Base-by-base conservation (phyloP, 2,329 filamentous ascomycete species). In the Pyrenophora seminiperda region DNA sequence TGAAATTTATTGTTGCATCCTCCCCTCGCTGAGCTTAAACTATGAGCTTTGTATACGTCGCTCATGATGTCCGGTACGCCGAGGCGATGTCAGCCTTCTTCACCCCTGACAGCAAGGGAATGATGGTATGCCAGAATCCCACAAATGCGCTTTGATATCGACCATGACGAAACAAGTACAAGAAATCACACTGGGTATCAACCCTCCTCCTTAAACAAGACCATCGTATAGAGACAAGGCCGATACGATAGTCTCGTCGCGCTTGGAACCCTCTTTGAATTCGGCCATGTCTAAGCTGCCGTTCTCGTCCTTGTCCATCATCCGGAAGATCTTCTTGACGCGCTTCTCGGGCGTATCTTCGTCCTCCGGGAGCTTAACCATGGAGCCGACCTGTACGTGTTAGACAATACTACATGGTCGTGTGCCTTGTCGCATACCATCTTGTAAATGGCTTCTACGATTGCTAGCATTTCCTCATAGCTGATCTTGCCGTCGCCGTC, bases 241-340 rank as follows among this genome's bases (percentile, higher is more conserved):
- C 46, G 93, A 97, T 51, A 99, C 94, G 71, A 99, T 99, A 7
- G 94, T 99, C 79, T 97, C 93, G 76, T 99, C 94, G 53, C 92
- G 89, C 81, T 97, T 97, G 79, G 91, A 96, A 63, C 94, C 94
- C 78, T 99, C 94, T 79, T 97, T 97, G 82, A 99, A 99, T 75
- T 99, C 94, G 54, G 92, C 88, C 83, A 97, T 93, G 73, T 97
- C 93, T 66, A 99, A 79, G 70, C 90, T 95, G 65, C 93, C 94
- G 72, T 97, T 97, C 79, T 97, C 93, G 74, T 99, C 94, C 83
- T 99, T 99, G 81, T 99, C 94, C 94, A 99, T 99, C 94, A 97
- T 97, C 68, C 88, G 83, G 82, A 99, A 99, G 75, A 99, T 97
- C 82, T 99, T 99, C 76, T 83, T 86, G 57, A 99, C 94, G 59